Evolutionary conservation across 1,139 yeast species (phyloP), one percentile per base, ranked within the genome.

Genomic region (Debaryomyces fabryi): DNA sequence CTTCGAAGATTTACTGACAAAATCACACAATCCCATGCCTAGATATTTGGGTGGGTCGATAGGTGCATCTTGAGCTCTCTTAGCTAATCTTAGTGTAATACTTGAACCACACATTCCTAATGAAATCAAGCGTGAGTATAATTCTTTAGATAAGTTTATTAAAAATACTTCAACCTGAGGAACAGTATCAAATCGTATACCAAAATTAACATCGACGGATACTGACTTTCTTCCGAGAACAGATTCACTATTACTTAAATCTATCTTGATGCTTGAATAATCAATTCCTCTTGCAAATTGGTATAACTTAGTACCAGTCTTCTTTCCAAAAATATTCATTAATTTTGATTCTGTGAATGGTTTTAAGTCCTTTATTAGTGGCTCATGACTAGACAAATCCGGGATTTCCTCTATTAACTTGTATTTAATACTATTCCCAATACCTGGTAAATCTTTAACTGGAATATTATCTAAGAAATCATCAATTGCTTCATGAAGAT

Each of bases 121-220:
- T 9, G 74, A 71, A 2, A 67, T 53, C 45, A 90, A 63, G 48
- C 96, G 72, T 0, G 67, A 55, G 47, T 78, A 69, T 47, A 93
- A 62, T 58, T 91, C 97, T 30, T 68, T 68, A 0, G 86, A 73
- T 44, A 92, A 67, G 33, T 81, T 68, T 42, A 74, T 69, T 16
- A 89, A 62, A 60, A 93, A 93, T 3, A 52, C 59, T 51, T 86
- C 92, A 23, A 86, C 80, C 57, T 92, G 89, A 1, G 66, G 64
- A 21, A 78, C 72, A 0, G 70, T 72, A 25, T 82, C 79, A 52
- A 92, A 87, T 45, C 98, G 64, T 0, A 93, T 88, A 0, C 97
- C 98, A 85, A 90, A 93, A 53, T 91, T 89, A 30, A 93, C 87
- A 63, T 93, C 98, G 9, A 90, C 89, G 0, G 96, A 90, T 0